Conservation (phyloP, 805 yeast genomes). For the Hanseniaspora osmophila region DNA sequence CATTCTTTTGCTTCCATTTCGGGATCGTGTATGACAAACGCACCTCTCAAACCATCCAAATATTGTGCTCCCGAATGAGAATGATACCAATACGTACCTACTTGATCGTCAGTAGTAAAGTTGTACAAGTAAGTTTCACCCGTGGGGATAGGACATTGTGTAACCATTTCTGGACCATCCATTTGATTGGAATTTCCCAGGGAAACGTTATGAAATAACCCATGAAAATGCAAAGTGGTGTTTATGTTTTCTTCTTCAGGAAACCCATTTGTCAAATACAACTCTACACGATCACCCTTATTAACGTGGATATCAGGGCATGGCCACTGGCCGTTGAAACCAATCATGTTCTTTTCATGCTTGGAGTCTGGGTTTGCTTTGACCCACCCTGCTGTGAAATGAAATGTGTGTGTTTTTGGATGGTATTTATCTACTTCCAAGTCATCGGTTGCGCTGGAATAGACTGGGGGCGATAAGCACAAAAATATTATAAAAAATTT, state of each 20-base stretch:
- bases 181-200: slow-evolving; percentile 30
- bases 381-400: slow-evolving; percentile 45
- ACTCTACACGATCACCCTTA: slow-evolving; percentile 46
- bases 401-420: slow-evolving; percentile 36
- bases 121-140: slow-evolving; percentile 55
- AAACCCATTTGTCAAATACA: slow-evolving; percentile 52
- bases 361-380: slow-evolving; percentile 56
- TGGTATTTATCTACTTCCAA: not conserved
- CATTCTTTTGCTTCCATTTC: slow-evolving; percentile 31
- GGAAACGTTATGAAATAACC: slow-evolving; percentile 51
- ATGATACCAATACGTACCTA: slow-evolving; percentile 77
- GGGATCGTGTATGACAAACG: slow-evolving; percentile 50
- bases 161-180: slow-evolving; percentile 74
- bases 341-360: slow-evolving; percentile 40
- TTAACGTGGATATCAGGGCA: slow-evolving; percentile 51
- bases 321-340: slow-evolving; percentile 64
- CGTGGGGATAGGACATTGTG: slow-evolving; percentile 68
- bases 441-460: not conserved
- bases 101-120: slow-evolving; percentile 53
- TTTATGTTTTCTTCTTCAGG: slow-evolving; percentile 11
- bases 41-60: slow-evolving; percentile 63
- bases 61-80: slow-evolving; percentile 68
- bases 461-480: too few relatives aligned
- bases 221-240: slow-evolving; percentile 71
- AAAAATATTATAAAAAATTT: too few relatives aligned